Evolutionary conservation across 805 yeast species (phyloP), one percentile per base, ranked within the genome.

Genomic region (Kurtzmaniella cleridarum): DNA sequence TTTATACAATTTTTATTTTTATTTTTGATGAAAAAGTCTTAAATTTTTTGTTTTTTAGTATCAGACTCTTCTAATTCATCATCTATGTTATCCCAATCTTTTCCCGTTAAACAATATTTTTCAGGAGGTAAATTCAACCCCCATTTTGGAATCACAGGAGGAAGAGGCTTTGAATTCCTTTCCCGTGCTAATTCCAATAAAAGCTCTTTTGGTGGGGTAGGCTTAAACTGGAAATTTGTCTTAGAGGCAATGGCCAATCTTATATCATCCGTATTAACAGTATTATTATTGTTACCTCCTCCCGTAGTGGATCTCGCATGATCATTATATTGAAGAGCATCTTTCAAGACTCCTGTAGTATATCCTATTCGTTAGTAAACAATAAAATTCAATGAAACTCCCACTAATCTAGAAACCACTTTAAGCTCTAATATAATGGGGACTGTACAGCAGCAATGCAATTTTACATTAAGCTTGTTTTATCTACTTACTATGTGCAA

Each of bases 51-150:
- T 14, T 36, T 36, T 26, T 36, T 36, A 3, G 39, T 18, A 7
- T 23, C 23, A 10, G 33, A 57, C 27, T 50, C 57, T 23, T 45
- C 47, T 20, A 47, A 48, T 39, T 57, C 60, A 17, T 55, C 55
- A 20, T 50, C 51, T 8, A 54, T 39, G 32, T 45, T 51, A 39
- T 77, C 81, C 82, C 90, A 85, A 45, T 85, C 89, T 45, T 73
- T 75, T 1, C 86, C 93, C 0, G 96, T 89, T 39, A 90, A 66
- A 64, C 98, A 90, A 64, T 88, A 90, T 75, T 90, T 93, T 66
- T 93, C 99, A 3, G 98, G 98, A 2, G 99, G 99, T 36, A 95
- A 69, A 47, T 97, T 77, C 30, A 93, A 74, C 9, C 98, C 98
- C 82, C 88, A 89, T 36, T 82, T 76, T 11, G 93, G 90, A 60